Conservation (phyloP, 345 rosid genomes). For the Rhodamnia argentea region DNA sequence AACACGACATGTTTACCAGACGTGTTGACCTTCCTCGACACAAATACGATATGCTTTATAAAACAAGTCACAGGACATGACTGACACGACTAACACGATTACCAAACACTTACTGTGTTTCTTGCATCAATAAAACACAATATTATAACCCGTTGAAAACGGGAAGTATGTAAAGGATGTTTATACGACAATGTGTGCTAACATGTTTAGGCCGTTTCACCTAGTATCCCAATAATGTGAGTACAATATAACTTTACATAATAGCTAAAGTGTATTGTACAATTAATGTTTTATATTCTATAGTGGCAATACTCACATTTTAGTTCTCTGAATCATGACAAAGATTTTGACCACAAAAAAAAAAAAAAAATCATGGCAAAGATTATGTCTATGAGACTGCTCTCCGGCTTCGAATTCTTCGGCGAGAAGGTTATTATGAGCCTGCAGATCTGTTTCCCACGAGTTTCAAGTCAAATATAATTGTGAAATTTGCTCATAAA, state of each 20-base stretch:
- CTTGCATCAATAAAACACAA: too few species aligned
- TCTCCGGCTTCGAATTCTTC: constrained; percentile 20
- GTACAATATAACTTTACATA: too few species aligned
- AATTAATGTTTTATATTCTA: background rate
- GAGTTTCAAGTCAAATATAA: background rate
- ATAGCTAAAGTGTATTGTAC: too few species aligned
- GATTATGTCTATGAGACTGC: constrained; percentile 8
- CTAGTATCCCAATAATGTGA: too few species aligned
- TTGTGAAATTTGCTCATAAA: background rate
- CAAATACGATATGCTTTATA: background rate
- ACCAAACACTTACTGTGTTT: too few species aligned
- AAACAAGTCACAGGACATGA: background rate
- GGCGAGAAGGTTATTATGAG: constrained; percentile 16
- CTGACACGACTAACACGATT: background rate
- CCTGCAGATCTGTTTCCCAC: constrained; percentile 1
- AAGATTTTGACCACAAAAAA: background rate
- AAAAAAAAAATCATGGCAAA: background rate
- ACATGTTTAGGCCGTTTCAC: too few species aligned
- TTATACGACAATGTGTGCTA: too few species aligned
- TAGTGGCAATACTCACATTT: background rate
- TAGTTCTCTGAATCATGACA: background rate
- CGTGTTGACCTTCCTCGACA: too few species aligned
- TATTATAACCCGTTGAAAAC: too few species aligned
- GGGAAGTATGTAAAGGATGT: too few species aligned
- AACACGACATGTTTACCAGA: too few species aligned